phyloP scores from a whole-genome alignment of 257 asterid species.

The Gynochthodes officinalis region DNA sequence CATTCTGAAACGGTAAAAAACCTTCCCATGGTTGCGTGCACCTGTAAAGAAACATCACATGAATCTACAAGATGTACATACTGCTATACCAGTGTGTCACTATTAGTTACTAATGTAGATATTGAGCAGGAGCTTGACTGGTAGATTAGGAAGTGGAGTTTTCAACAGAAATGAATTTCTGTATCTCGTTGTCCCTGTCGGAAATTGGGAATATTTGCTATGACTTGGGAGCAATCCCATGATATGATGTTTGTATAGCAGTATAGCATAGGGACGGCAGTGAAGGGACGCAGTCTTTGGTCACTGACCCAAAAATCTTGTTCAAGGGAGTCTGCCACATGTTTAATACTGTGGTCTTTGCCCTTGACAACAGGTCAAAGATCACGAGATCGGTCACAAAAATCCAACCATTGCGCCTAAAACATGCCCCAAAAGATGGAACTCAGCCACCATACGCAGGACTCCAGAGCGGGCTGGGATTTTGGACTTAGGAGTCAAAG shows the following conservation, averaged over 20 bases:
- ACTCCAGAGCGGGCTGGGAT: background rate
- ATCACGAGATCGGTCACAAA: slow-evolving; percentile 18
- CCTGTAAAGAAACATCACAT: background rate
- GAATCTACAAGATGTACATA: no score
- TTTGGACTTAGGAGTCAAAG: background rate
- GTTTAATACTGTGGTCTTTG: slow-evolving; percentile 9
- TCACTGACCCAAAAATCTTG: slow-evolving; percentile 1
- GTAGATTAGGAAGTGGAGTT: background rate
- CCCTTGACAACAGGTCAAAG: slow-evolving; percentile 22
- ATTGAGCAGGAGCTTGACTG: background rate
- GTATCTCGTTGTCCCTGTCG: background rate
- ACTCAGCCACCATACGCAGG: background rate
- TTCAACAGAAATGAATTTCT: background rate
- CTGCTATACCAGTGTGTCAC: no score
- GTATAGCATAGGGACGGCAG: slow-evolving; percentile 1
- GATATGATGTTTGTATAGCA: no score
- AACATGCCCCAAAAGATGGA: slow-evolving; percentile 26
- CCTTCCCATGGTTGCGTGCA: background rate
- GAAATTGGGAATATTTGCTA: background rate
- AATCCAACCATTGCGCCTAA: slow-evolving; percentile 13
- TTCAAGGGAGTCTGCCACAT: background rate
- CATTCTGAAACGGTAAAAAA: no score
- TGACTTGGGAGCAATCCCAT: background rate
- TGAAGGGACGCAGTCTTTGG: background rate
- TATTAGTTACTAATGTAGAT: no score